A percentile compares a stretch with the other conserved stretches of the same genome.
phyloP scores from a whole-genome alignment of 352 stramenopile genomes.

The Phytophthora pseudosyringae region DNA sequence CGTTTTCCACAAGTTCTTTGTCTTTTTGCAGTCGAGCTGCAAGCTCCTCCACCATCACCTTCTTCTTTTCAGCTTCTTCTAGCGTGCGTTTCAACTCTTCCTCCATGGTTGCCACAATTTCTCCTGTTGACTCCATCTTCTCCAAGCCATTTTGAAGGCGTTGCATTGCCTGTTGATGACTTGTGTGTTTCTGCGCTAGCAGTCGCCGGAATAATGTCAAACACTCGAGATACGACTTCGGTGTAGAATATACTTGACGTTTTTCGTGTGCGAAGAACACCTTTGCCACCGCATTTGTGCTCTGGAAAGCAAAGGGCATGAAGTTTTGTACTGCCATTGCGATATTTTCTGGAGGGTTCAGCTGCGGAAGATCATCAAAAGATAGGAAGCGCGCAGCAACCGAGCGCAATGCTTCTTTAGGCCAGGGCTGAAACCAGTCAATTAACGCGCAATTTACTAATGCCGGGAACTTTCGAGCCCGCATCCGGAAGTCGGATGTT shows the following conservation, averaged over 20 bases:
- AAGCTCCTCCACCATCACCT: slow-evolving; percentile 93
- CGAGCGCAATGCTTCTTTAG: slow-evolving; percentile 90
- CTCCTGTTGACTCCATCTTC: slow-evolving; percentile 90
- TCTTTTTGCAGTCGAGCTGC: slow-evolving; percentile 90
- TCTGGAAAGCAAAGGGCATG: slow-evolving; percentile 93
- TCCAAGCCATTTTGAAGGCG: slow-evolving; percentile 89
- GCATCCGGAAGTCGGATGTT: slow-evolving; percentile 86
- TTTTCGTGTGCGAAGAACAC: slow-evolving; percentile 86
- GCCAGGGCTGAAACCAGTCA: slow-evolving; percentile 95
- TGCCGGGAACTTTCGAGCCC: slow-evolving; percentile 93
- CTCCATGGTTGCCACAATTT: slow-evolving; percentile 93
- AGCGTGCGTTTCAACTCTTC: slow-evolving; percentile 91
- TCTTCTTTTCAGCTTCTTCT: slow-evolving; percentile 93
- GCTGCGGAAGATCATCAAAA: slow-evolving; percentile 32
- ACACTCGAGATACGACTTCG: slow-evolving; percentile 94
- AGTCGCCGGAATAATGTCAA: slow-evolving; percentile 88
- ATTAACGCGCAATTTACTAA: slow-evolving; percentile 95
- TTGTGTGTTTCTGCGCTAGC: slow-evolving; percentile 69
- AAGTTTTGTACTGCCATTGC: slow-evolving; percentile 89
- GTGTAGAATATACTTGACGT: slow-evolving; percentile 92
- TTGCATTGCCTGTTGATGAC: slow-evolving; percentile 67
- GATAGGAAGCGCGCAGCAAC: slow-evolving; percentile 89
- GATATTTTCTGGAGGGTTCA: slow-evolving; percentile 30
- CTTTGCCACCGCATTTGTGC: slow-evolving; percentile 87
- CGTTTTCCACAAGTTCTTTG: slow-evolving; percentile 93